Evolutionary conservation across 1,284 basidiomycete genomes (phyloP), one percentile per base, ranked within the genome.

Genomic region (Ustilago loliicola): DNA sequence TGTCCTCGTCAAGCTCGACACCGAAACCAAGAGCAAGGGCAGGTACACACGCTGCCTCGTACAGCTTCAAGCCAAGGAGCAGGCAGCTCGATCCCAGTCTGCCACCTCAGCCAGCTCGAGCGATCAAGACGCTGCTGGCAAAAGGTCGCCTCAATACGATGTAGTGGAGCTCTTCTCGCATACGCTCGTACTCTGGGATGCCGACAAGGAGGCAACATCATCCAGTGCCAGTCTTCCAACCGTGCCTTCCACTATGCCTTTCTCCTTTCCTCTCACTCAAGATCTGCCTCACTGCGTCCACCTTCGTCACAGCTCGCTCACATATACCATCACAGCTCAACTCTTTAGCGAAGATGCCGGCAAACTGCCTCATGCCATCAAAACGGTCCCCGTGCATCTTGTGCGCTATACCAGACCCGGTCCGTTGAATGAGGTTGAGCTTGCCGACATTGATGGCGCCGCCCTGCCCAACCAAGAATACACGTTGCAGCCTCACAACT

Each of bases 271-370:
- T 3, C 73, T 86, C 34, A 83, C 84, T 1, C 32, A 68, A 15
- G 83, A 86, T 29, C 67, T 85, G 29, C 85, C 84, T 19, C 85
- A 86, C 56, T 86, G 85, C 64, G 69, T 85, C 17, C 85, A 86
- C 58, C 67, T 81, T 1, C 71, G 70, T 21, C 29, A 67, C 23
- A 80, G 82, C 72, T 74, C 70, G 10, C 66, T 86, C 17, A 61
- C 72, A 4, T 86, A 86, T 53, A 52, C 45, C 27, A 60, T 86
- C 56, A 64, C 66, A 8, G 85, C 85, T 1, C 68, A 40, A 15
- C 70, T 86, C 29, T 77, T 74, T 55, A 68, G 72, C 42, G 19
- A 55, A 19, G 48, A 77, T 11, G 45, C 80, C 1, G 19, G 15
- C 23, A 61, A 48, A n/a, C 59, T 80, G 19, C 57, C 63, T 1